phyloP scores from a whole-genome alignment of 441 rosid species.

The Gossypium davidsonii region DNA sequence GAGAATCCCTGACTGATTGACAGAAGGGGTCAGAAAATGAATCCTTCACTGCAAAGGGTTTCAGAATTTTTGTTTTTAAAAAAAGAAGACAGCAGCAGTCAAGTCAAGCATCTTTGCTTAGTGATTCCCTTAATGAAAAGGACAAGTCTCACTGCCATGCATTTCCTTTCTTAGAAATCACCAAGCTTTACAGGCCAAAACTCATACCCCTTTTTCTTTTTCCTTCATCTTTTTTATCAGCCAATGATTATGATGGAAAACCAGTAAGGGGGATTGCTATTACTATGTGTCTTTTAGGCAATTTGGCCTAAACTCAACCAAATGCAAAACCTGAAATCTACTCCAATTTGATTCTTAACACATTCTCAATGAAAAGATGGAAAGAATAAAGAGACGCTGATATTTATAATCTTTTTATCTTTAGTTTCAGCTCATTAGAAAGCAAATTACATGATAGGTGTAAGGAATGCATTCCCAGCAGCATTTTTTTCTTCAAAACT shows the following conservation, averaged over 20 bases:
- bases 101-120: not conserved
- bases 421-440: not conserved
- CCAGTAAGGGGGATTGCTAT: not conserved
- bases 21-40: conserved; percentile 9
- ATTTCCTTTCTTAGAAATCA: not conserved
- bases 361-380: not conserved
- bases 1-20: conserved; percentile 27
- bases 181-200: not conserved
- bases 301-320: not conserved
- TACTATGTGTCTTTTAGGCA: not conserved
- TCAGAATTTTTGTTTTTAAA: not conserved
- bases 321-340: conserved; percentile 6
- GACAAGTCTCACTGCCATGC: not conserved
- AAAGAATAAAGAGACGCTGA: not conserved
- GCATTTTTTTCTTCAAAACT: conserved; percentile 19
- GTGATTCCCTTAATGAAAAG: not conserved
- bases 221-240: not conserved
- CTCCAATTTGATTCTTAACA: not conserved
- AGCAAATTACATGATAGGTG: conserved; percentile 41
- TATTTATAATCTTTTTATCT: not conserved
- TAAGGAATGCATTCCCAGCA: conserved; percentile 74
- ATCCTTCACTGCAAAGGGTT: not conserved
- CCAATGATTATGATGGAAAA: not conserved
- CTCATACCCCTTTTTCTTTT: not conserved
- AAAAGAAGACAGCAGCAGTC: not conserved